Evolutionary conservation across 2,329 filamentous ascomycete genomes (phyloP), one percentile per base, ranked within the genome.

Genomic region (Trichoderma cornu-damae): DNA sequence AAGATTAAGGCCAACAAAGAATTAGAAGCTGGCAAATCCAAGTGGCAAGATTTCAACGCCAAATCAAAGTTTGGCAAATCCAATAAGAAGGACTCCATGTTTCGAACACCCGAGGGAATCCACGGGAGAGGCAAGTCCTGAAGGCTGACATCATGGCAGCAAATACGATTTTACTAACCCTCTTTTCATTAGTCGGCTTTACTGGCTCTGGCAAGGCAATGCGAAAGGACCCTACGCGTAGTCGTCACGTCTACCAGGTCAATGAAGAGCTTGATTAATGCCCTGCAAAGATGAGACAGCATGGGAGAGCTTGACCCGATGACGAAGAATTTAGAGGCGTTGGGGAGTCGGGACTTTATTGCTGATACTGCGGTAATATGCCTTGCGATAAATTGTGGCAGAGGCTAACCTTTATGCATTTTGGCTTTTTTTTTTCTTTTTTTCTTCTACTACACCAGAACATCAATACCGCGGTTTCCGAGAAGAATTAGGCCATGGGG

Each of bases 121-220:
- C 83, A 90, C 67, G 92, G 89, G 58, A 84, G 91, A 87, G 92
- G 92, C 96, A 76, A 64, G 80, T 44, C 28, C 18, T 37, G 6
- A 44, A 20, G 9, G n/a, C 11, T 26, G 4, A 12, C 3, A 16
- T 28, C 22, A 11, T n/a, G 14, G 22, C 12, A 6, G n/a, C 6
- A 12, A 14, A 43, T 8, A 6, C 38, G 34, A 2, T 32, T 11
- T 43, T 30, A 20, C 32, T 69, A 69, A 58, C 69, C 60, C 12
- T 30, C n/a, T 20, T 20, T 4, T 14, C 18, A 47, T 6, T 63
- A 96, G 94, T 99, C 68, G 94, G 94, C 32, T 96, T 99, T 69
- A 96, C 90, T 7, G 94, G 94, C 61, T 96, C 92, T 55, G 94
- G 94, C 59, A 90, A 96, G 73, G 82, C 88, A 63, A 97, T 97